Base-by-base conservation (phyloP, 148 eudicot species). In the Silene conica region DNA sequence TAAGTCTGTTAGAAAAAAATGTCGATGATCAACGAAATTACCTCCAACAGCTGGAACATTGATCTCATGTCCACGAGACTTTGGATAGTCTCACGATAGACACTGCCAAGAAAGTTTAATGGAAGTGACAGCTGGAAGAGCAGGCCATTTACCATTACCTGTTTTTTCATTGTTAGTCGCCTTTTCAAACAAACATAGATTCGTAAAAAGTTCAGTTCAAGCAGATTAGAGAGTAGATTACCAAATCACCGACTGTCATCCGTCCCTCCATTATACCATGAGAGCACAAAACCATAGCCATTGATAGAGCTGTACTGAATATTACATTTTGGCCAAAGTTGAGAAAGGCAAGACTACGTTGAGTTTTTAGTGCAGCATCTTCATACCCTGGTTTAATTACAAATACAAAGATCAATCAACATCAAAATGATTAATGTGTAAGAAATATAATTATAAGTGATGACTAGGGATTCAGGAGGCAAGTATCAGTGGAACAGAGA, bases 101-200 rank as follows among this genome's bases (percentile, higher is more conserved):
- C 98, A 79, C 97, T 85, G 58, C 98, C 98, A 78, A 93, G 98
- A 83, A 91, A 93, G 81, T 93, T 93, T 61, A 93, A 88, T 16
- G 98, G 98, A 72, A 93, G 89, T 78, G 98, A 93, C 57, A 91
- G 84, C 81, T 93, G 98, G 86, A 93, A 91, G 19, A 93, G 90
- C 28, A 93, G 92, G 70, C 98, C 98, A 79, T 93, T 93, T 73
- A 93, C 97, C 98, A 93, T 91, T 73, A 93, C 98, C 98, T 93
- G 84, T 73, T 54, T 77, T 18, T 25, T 13, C 25, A 77, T 23
- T 46, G 10, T 70, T 67, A 79, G 68, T 65, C 8, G n/a, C 19
- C 48, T 41, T 13, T 55, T 18, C 67, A 66, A 52, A 14, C 28
- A 54, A 69, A 21, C 14, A 16, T 55, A 46, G 25, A 62, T 54